Evolutionary conservation across 2,329 filamentous ascomycete genomes (phyloP), one percentile per base, ranked within the genome.

Genomic region (Arthrobotrys megalospora): DNA sequence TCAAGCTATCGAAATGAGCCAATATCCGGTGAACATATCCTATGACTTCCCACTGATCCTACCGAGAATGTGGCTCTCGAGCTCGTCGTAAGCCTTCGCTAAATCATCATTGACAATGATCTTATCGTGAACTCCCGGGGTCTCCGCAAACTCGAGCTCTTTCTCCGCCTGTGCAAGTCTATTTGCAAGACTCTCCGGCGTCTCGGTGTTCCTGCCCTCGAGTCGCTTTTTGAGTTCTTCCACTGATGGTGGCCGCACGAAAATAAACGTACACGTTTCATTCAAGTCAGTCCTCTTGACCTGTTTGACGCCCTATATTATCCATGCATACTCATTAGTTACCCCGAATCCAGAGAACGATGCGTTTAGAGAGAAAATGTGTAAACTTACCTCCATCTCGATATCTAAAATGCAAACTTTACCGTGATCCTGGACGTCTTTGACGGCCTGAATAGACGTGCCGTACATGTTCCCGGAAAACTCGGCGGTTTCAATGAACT

Each of bases 381-480:
- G 14, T 2, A 3, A 14, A 50, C 84, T 94, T 32, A 81, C 81
- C 79, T 97, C 94, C 93, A 97, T 97, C 88, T 97, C 95, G 83
- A 97, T 98, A 84, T 98, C 95, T 81, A 97, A 86, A 58, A 97
- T 90, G 79, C 94, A 95, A 48, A 94, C 89, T 82, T 88, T 88
- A 16, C 88, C 88, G 7, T 85, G 82, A 53, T 88, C 87, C 16
- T 85, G 83, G 24, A 90, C 85, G 82, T 93, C 90, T 84, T 91
- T 88, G 80, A 97, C 93, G 32, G 93, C 93, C 84, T 88, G 87
- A 83, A 93, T 90, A 83, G 90, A 93, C 4, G 94, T 97, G 71
- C 94, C 94, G 85, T 97, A 97, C 83, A 90, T 87, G 85, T 97
- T 97, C 68, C 90, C 91, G 47, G 93, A 91, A 84, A 97, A 97